Evolutionary conservation across 176 grass and related monocot species (phyloP), one percentile per base, ranked within the genome.

Genomic region (Lolium multiflorum): DNA sequence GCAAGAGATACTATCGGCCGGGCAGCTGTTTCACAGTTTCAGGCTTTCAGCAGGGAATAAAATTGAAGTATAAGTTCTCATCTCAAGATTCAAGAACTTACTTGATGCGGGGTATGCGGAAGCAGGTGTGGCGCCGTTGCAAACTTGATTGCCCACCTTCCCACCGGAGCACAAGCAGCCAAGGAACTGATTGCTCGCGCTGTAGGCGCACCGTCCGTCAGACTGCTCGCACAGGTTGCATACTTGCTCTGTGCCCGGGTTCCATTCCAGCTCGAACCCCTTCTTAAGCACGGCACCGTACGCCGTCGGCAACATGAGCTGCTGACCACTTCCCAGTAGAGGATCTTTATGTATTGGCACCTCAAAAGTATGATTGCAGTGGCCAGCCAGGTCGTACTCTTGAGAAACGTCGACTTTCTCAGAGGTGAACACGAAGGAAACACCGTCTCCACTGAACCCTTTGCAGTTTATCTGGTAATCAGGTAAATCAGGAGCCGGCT

Each of bases 121-220:
- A 0, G 41, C 11, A 13, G 15, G 12, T 24, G 60, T 47, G 60
- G 16, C 0, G n/a, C 11, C 13, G 4, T 5, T 1, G 63, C 88
- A 86, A 12, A 5, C 0, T 17, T 4, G 5, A 74, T 2, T 7
- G 0, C 1, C 71, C 6, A 74, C 71, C 55, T 17, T 72, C 3
- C 74, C 67, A 3, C 63, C 38, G 2, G n/a, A 1, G 87, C 94
- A 93, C 75, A 87, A 44, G 77, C 94, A 96, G 9, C 48, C 74
- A 1, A 62, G 28, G 31, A 77, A 47, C 1, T 7, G 2, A 1
- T 0, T 5, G 6, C 1, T 17, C 18, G 79, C 47, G 72, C n/a
- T 59, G 81, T 80, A 87, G 28, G 67, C 0, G 56, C 85, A 87
- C 2, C 8, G 41, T 15, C 85, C 85, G 0, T 8, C 15, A 5